Evolutionary conservation across 306 rosid genomes (phyloP).

Genomic region (Inga oerstediana): DNA sequence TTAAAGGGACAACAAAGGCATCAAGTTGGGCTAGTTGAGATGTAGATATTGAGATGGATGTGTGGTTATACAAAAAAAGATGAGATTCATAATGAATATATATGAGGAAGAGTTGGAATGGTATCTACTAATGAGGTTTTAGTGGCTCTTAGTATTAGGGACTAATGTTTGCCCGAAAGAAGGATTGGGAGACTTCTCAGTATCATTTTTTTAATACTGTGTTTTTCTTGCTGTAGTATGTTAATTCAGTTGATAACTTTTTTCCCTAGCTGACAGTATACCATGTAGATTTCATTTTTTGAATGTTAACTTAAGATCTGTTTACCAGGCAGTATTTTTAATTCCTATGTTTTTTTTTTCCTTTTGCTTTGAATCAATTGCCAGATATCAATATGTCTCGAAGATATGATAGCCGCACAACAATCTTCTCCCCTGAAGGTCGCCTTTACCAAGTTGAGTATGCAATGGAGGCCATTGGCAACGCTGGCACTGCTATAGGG

Average conservation of each 20-base stretch:
- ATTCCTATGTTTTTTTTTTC: constrained; percentile 25
- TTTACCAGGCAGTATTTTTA: not conserved
- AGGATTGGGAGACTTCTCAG: no score
- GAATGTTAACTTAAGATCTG: not conserved
- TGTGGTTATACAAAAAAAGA: no score
- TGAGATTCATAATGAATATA: no score
- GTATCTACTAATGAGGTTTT: no score
- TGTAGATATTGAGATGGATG: no score
- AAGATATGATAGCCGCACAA: constrained; percentile 60
- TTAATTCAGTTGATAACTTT: not conserved
- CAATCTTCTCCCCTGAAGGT: constrained; percentile 59
- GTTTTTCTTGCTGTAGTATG: not conserved
- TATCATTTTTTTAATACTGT: not conserved
- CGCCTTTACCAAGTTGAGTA: constrained; percentile 62
- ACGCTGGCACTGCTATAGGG: constrained; percentile 59
- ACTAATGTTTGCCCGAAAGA: no score
- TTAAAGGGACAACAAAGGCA: no score
- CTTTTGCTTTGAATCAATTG: constrained; percentile 12
- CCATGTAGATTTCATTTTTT: not conserved
- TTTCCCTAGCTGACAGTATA: not conserved
- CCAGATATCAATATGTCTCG: constrained; percentile 48
- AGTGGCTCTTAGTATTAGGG: no score
- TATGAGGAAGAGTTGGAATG: no score
- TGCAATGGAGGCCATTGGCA: constrained; percentile 61
- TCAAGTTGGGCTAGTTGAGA: no score